phyloP scores from a whole-genome alignment of 805 yeast species.

The Ogataea saltuana region DNA sequence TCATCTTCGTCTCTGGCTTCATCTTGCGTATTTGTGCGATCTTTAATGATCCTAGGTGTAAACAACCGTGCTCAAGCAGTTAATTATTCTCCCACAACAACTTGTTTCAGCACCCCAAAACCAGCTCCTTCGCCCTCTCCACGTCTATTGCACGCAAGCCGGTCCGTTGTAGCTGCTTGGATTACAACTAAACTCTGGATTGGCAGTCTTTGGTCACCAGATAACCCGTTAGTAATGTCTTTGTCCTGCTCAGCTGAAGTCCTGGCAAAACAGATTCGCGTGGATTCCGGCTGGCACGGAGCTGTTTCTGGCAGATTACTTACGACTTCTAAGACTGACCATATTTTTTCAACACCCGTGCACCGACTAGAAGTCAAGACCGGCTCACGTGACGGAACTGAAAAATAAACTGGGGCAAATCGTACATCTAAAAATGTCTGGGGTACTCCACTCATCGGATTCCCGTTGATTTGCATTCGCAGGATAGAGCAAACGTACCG shows the following conservation, averaged over 20 bases:
- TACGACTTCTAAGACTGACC: too few species aligned
- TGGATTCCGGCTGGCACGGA: constrained; percentile 6
- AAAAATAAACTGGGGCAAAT: too few species aligned
- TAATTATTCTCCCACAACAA: neutral
- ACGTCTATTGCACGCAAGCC: neutral
- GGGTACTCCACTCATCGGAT: too few species aligned
- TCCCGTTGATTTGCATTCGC: too few species aligned
- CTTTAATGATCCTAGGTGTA: constrained; percentile 1
- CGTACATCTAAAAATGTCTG: too few species aligned
- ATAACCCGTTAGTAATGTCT: neutral
- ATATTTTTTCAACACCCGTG: constrained; percentile 4
- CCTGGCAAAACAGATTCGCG: constrained; percentile 6
- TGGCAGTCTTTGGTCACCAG: neutral
- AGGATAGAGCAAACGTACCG: too few species aligned
- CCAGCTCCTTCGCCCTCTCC: neutral
- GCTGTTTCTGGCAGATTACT: constrained; percentile 1
- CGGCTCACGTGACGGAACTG: too few species aligned
- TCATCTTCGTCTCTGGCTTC: constrained; percentile 11
- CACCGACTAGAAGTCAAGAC: neutral
- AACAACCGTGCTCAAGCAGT: constrained; percentile 3
- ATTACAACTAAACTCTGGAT: neutral
- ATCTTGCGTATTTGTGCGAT: constrained; percentile 1
- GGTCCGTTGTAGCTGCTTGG: neutral
- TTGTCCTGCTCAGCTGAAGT: constrained; percentile 4
- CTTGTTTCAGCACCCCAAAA: constrained; percentile 1